Evolutionary conservation across 768 basidiomycete species (phyloP).

Genomic region (Lactarius tabidus): DNA sequence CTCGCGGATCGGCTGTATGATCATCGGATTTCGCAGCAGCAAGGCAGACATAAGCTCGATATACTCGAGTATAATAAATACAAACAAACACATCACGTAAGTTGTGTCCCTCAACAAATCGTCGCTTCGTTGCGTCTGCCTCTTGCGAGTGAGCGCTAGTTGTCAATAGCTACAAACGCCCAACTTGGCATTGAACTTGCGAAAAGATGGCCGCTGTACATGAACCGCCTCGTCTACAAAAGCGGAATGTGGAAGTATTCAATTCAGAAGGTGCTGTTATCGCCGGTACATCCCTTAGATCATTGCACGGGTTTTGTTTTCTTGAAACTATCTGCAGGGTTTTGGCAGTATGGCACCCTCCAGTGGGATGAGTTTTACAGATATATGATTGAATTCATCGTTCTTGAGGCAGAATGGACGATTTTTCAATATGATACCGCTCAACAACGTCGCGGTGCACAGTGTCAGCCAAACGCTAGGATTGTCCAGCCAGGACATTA

Average conservation of each 20-base stretch:
- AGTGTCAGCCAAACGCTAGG: neutral
- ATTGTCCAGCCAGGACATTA: constrained; percentile 4
- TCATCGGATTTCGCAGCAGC: too few relatives aligned
- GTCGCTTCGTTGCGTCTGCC: too few relatives aligned
- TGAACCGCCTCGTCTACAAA: neutral
- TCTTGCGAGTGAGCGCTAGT: too few relatives aligned
- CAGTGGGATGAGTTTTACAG: constrained; percentile 8
- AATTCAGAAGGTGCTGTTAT: neutral
- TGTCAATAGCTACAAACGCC: too few relatives aligned
- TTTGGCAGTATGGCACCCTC: constrained; percentile 10
- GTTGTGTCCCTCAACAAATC: too few relatives aligned
- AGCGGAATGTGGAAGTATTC: constrained; percentile 10
- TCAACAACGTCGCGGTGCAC: constrained; percentile 29
- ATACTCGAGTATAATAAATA: too few relatives aligned
- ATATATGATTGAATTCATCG: neutral
- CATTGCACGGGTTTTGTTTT: neutral
- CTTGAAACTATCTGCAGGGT: constrained; percentile 1
- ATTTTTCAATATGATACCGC: neutral
- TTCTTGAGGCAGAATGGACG: neutral
- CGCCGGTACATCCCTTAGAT: neutral
- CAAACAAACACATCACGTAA: too few relatives aligned
- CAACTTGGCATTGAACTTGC: too few relatives aligned
- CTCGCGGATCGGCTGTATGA: too few relatives aligned
- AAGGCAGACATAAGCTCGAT: too few relatives aligned
- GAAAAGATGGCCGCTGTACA: neutral